Evolutionary conservation across 225 moss, liverwort and hornwort species (phyloP), one percentile per base, ranked within the genome.

Genomic region (Anthoceros angustus): DNA sequence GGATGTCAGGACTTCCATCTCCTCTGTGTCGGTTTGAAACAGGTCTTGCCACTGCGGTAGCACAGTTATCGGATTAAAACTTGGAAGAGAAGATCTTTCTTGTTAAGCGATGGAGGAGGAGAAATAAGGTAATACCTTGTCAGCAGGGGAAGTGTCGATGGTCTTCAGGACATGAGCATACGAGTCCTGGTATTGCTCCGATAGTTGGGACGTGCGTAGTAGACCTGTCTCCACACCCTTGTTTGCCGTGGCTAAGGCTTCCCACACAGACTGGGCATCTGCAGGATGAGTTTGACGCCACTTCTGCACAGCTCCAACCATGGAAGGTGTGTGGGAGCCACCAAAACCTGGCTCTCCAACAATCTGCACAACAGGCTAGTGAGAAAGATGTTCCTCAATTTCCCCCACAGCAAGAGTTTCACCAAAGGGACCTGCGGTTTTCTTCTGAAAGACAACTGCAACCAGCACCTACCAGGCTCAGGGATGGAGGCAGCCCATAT

Each of bases 241-340:
- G 72, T 98, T 98, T 70, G 95, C 91, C 42, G 80, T 78, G 63
- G 87, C 87, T 61, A 89, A 75, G 65, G 86, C 85, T 73, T 73
- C 75, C 91, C 88, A 92, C 65, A 87, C 74, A 65, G 69, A 68
- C 46, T 76, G 71, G 18, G 81, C 81, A 43, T 85, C 80, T 70
- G 84, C 82, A 50, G 72, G 73, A 70, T 85, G 83, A 38, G 72
- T 74, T 78, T 84, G 88, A 38, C 81, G 83, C 95, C 95, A 98
- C 15, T 83, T 76, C 78, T 87, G 78, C 39, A 98, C 92, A 71
- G 95, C 92, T 68, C 88, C 88, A 62, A 98, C 91, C 85, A 92
- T 89, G 38, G 95, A 98, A 67, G 91, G 95, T 42, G 95, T 98
- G 72, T 98, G 95, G 65, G 95, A 98, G 64, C 95, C 95, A 67